These are phyloP conservation scores for Cystobasidium slooffiae DNA, from an alignment of 1,284 basidiomycete genomes.

Conservation along the genomic window DNA sequence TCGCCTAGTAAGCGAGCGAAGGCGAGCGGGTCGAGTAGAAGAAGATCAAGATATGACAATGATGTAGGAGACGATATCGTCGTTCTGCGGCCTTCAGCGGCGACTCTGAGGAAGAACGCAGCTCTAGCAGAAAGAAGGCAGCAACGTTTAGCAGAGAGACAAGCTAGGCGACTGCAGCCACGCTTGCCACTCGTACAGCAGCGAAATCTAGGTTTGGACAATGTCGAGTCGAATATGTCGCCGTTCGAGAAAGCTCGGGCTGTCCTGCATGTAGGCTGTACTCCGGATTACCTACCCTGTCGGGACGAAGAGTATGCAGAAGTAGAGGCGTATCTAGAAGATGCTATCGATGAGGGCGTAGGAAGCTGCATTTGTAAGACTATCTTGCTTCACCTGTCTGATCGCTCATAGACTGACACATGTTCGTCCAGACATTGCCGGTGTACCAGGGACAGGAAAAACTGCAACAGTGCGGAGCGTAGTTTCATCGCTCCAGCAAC, in stretches of 20 bases:
- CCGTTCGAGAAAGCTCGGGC: constrained; percentile 51
- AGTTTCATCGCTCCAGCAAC: constrained; percentile 80
- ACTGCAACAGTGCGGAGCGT: constrained; percentile 96
- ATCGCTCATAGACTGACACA: neutral
- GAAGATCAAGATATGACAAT: constrained; percentile 11
- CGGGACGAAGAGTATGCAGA: constrained; percentile 83
- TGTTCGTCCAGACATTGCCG: constrained; percentile 78
- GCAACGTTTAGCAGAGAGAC: constrained; percentile 35
- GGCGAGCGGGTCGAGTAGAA: constrained; percentile 8
- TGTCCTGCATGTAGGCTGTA: constrained; percentile 87
- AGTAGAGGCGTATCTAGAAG: constrained; percentile 77
- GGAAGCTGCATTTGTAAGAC: constrained; percentile 92
- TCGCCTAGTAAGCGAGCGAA: constrained; percentile 14
- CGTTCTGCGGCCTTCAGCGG: constrained; percentile 23
- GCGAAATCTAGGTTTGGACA: constrained; percentile 21
- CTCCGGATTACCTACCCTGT: constrained; percentile 88
- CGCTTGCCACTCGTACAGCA: constrained; percentile 36
- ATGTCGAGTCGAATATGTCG: constrained; percentile 15
- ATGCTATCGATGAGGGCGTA: constrained; percentile 86
- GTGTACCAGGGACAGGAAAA: constrained; percentile 97
- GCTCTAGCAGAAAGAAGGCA: constrained; percentile 21
- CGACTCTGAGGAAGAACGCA: constrained; percentile 13
- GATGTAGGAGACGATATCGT: constrained; percentile 15
- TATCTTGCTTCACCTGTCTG: too few relatives aligned
- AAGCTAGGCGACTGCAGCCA: constrained; percentile 34